A percentile compares a stretch with the other conserved stretches of the same genome.
These are phyloP conservation scores for Leucosporidium yakuticum DNA, from an alignment of 768 basidiomycete species.

Conservation along the genomic window DNA sequence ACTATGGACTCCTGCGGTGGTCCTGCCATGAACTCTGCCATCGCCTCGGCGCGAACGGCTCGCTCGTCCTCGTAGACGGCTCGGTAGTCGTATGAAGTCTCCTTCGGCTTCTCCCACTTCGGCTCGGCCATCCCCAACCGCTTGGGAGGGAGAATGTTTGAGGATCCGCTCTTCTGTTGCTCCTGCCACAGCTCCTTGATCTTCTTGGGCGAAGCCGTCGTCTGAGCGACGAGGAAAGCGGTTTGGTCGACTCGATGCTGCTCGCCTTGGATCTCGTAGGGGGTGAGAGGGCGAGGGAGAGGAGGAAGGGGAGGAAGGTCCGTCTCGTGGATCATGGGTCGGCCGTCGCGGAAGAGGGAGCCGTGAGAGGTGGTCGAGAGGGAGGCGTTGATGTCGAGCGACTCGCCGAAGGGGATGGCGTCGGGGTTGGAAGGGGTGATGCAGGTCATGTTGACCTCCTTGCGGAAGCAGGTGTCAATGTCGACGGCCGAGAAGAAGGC, in stretches of 20 bases:
- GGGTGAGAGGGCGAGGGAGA: conserved; percentile 39
- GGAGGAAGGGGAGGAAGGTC: conserved; percentile 6
- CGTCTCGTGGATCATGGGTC: conserved; percentile 49
- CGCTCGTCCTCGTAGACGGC: no score
- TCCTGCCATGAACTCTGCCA: no score
- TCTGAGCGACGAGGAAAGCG: conserved; percentile 70
- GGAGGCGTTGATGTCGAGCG: conserved; percentile 56
- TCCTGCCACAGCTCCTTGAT: conserved; percentile 53
- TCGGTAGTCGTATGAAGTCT: no score
- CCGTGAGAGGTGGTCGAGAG: conserved; percentile 22
- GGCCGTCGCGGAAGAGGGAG: conserved; percentile 49
- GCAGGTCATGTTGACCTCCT: conserved; percentile 94
- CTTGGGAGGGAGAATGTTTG: no score
- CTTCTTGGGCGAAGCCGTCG: conserved; percentile 63
- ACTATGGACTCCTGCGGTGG: no score
- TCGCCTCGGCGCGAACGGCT: no score
- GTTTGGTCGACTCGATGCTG: conserved; percentile 63
- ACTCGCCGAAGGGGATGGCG: conserved; percentile 81
- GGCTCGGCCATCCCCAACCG: no score
- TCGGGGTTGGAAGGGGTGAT: conserved; percentile 83
- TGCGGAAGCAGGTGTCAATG: conserved; percentile 79
- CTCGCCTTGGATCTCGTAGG: conserved; percentile 51
- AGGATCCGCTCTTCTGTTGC: conserved; percentile 1
- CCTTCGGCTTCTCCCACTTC: no score
- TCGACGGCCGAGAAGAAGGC: conserved; percentile 98